Conservation (phyloP, 2,329 filamentous ascomycete species). For the Aschersonia sp. region DNA sequence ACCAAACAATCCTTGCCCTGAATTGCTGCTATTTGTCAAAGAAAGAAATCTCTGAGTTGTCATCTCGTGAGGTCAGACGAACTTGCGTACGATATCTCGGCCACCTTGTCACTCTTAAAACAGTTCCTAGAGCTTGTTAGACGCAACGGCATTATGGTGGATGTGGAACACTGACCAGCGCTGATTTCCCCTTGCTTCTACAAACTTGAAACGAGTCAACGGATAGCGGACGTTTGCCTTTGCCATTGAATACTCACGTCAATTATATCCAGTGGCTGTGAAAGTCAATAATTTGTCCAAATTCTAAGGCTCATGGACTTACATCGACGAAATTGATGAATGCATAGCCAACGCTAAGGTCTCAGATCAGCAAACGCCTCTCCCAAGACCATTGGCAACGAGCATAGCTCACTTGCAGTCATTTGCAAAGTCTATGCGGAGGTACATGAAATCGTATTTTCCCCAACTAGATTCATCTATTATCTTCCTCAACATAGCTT, state of each 20-base stretch:
- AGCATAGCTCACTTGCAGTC: conserved; percentile 57
- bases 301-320: conserved; percentile 17
- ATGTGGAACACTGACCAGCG: conserved; percentile 37
- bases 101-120: conserved; percentile 71
- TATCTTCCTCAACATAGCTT: conserved; percentile 61
- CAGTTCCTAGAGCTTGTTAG: conserved; percentile 44
- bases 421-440: conserved; percentile 78
- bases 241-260: conserved; percentile 31
- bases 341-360: conserved; percentile 72
- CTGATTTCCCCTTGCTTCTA: conserved; percentile 53
- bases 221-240: neutral
- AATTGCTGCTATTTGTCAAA: conserved; percentile 42
- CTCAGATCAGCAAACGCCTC: neutral
- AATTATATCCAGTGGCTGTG: conserved; percentile 59
- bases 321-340: conserved; percentile 91
- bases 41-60: neutral
- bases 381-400: conserved; percentile 1
- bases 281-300: conserved; percentile 14
- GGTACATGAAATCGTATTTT: conserved; percentile 87
- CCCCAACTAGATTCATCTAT: conserved; percentile 68
- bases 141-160: neutral
- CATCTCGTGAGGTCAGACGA: conserved; percentile 19
- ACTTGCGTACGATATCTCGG: conserved; percentile 94
- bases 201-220: conserved; percentile 39
- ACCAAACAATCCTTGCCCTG: conserved; percentile 85